phyloP scores from a whole-genome alignment of 352 stramenopile genomes.

The Phytophthora parvispora region DNA sequence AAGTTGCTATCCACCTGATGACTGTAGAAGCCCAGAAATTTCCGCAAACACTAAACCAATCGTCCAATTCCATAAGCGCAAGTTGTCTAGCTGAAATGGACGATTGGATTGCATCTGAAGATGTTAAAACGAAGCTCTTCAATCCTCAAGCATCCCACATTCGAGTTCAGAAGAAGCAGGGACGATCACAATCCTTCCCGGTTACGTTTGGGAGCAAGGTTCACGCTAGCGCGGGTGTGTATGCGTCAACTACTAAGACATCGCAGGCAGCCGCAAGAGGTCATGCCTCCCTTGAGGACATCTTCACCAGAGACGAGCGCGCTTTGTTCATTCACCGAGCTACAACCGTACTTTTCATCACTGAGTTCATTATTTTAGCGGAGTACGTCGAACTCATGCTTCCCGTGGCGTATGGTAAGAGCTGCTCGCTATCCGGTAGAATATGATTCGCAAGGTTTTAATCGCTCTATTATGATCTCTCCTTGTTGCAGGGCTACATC shows the following conservation, averaged over 20 bases:
- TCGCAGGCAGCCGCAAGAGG: not conserved
- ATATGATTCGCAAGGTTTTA: not conserved
- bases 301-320: slow-evolving; percentile 9
- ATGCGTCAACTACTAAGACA: not conserved
- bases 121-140: not conserved
- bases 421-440: not conserved
- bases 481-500: slow-evolving; percentile 3
- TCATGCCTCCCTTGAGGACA: not conserved
- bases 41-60: not conserved
- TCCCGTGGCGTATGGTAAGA: slow-evolving; percentile 31
- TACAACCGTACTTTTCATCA: slow-evolving; percentile 31
- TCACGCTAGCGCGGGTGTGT: not conserved
- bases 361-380: slow-evolving; percentile 40
- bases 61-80: not conserved
- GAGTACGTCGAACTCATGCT: slow-evolving; percentile 43
- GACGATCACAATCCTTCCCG: not conserved
- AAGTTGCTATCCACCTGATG: slow-evolving; percentile 7
- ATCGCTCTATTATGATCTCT: not conserved
- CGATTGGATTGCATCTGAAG: not conserved
- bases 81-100: not conserved
- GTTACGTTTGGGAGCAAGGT: not conserved
- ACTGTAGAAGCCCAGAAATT: not conserved
- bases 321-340: slow-evolving; percentile 29
- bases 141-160: no score
- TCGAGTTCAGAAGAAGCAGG: not conserved